These are phyloP conservation scores for Xylaria multiplex DNA, from an alignment of 2,329 filamentous ascomycete species.

Conservation along the genomic window DNA sequence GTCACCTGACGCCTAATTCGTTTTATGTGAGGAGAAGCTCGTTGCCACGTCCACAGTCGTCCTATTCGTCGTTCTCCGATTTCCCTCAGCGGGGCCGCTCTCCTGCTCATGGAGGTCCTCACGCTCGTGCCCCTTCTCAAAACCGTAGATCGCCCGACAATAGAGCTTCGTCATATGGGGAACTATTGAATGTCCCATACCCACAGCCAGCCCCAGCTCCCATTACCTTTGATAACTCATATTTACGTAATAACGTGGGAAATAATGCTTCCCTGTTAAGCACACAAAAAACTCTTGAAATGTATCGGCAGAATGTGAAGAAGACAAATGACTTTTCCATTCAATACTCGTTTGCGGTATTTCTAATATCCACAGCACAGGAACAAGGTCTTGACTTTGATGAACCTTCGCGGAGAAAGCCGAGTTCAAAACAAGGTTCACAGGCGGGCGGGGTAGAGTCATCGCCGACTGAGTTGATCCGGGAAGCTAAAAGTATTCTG, in stretches of 20 bases:
- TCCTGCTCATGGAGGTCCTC: slow-evolving; percentile 55
- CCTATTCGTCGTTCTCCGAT: slow-evolving; percentile 80
- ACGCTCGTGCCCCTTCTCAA: slow-evolving; percentile 61
- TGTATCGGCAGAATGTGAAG: slow-evolving; percentile 97
- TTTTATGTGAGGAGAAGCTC: slow-evolving; percentile 65
- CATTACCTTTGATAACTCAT: slow-evolving; percentile 80
- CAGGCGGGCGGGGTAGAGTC: slow-evolving; percentile 51
- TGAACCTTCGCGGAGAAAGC: slow-evolving; percentile 57
- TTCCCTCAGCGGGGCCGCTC: slow-evolving; percentile 71
- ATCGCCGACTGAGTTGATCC: slow-evolving; percentile 75
- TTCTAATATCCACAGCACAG: slow-evolving; percentile 88
- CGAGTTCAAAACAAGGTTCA: slow-evolving; percentile 55
- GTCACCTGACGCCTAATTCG: slow-evolving; percentile 70
- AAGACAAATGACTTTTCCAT: slow-evolving; percentile 92
- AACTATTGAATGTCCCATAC: slow-evolving; percentile 76
- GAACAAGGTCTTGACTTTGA: slow-evolving; percentile 72
- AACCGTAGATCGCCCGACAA: slow-evolving; percentile 67
- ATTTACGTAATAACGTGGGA: slow-evolving; percentile 81
- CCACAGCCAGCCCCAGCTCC: slow-evolving; percentile 78
- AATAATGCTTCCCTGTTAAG: slow-evolving; percentile 91
- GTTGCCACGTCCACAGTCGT: slow-evolving; percentile 75
- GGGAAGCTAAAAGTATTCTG: slow-evolving; percentile 89
- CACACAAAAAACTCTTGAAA: slow-evolving; percentile 92
- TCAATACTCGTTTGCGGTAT: slow-evolving; percentile 96
- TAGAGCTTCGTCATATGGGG: slow-evolving; percentile 64